phyloP scores from a whole-genome alignment of 2,329 filamentous ascomycete species.

The Penicillium sp. region DNA sequence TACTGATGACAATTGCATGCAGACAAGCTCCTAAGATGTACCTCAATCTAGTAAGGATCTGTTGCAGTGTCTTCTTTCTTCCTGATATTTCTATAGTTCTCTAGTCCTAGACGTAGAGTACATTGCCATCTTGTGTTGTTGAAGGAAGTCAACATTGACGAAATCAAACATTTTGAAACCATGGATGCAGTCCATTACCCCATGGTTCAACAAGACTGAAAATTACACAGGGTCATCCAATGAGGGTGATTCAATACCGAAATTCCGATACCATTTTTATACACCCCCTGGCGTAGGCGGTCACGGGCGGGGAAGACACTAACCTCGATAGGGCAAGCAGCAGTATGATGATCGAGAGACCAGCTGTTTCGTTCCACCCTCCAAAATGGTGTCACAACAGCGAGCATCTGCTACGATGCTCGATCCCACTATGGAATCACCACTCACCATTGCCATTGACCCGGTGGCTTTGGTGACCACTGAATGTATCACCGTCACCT shows the following conservation, averaged over 20 bases:
- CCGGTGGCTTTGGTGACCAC: conserved; percentile 91
- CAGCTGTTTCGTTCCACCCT: conserved; percentile 26
- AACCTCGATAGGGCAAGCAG: conserved; percentile 26
- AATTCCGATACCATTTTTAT: background rate
- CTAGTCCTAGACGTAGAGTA: background rate
- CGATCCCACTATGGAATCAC: conserved; percentile 31
- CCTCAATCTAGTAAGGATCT: background rate
- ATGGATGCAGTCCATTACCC: conserved; percentile 10
- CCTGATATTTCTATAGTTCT: too few relatives aligned
- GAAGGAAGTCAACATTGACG: conserved; percentile 1
- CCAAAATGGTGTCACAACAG: conserved; percentile 22
- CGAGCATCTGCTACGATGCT: conserved; percentile 24
- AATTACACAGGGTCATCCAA: background rate
- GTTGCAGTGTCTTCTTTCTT: background rate
- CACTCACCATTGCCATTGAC: conserved; percentile 75
- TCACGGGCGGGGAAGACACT: conserved; percentile 26
- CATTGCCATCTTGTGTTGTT: background rate
- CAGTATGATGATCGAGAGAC: conserved; percentile 24
- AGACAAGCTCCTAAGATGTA: background rate
- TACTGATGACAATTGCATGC: background rate
- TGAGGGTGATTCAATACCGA: background rate
- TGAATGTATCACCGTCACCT: conserved; percentile 98
- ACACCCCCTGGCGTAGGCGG: conserved; percentile 25
- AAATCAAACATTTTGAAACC: conserved; percentile 6
- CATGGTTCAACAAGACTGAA: background rate